Conservation (phyloP, 805 yeast species). For the Saturnispora dispora region DNA sequence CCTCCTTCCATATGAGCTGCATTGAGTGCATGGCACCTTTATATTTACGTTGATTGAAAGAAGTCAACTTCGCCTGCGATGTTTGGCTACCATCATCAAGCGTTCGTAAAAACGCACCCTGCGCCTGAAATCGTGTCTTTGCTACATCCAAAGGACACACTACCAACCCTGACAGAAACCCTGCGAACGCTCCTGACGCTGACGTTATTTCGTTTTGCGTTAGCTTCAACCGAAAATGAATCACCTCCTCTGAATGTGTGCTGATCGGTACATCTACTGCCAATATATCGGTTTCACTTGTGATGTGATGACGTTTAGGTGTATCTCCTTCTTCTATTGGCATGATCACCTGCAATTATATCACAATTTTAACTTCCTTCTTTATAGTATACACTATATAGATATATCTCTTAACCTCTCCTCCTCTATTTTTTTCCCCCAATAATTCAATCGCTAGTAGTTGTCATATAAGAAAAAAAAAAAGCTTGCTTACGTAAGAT, state of each 20-base stretch:
- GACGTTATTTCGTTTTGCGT: conserved; percentile 49
- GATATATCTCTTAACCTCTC: background rate
- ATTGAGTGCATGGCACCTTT: conserved; percentile 58
- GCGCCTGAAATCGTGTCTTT: conserved; percentile 90
- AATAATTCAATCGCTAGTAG: background rate
- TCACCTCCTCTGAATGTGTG: conserved; percentile 12
- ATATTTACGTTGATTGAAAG: conserved; percentile 31
- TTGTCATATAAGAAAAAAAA: background rate
- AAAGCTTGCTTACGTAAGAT: background rate
- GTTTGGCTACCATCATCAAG: conserved; percentile 8
- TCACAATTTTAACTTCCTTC: background rate
- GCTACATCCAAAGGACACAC: conserved; percentile 97
- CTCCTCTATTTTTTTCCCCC: background rate
- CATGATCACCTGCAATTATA: background rate
- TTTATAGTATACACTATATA: background rate
- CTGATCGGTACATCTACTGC: conserved; percentile 13
- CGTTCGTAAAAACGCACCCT: conserved; percentile 42
- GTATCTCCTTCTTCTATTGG: conserved; percentile 1
- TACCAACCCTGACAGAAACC: conserved; percentile 76
- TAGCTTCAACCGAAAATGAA: conserved; percentile 13
- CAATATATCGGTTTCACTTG: conserved; percentile 12
- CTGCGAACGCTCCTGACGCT: conserved; percentile 87
- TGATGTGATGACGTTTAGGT: conserved; percentile 12
- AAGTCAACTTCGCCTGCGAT: conserved; percentile 3
- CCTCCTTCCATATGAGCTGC: conserved; percentile 57